Evolutionary conservation across 345 rosid genomes (phyloP), one percentile per base, ranked within the genome.

Genomic region (Populus davidiana): DNA sequence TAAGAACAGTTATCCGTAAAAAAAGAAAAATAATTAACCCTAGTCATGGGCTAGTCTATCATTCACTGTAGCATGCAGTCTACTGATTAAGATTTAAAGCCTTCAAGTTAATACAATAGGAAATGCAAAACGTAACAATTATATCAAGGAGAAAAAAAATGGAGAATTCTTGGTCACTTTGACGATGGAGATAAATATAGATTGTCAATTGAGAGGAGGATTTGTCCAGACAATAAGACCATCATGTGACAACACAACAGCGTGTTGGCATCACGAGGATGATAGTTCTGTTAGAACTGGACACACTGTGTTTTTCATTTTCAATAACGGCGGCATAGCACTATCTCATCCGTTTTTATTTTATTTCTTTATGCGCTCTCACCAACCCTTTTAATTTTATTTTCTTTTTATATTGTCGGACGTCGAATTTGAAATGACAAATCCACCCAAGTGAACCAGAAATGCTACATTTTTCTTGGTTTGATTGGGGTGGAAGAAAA

Each of bases 221-320:
- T 8, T 25, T 25, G 52, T 13, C 21, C 33, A 44, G 31, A 65
- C 27, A 52, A 21, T 5, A 79, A 61, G 31, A 67, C 72, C 56
- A 67, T 39, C 44, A 62, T 17, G 67, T 75, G 73, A 71, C 79
- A 67, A 47, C 74, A 75, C 54, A 13, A 13, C 17, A 31, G 20
- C 17, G 2, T 7, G 16, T 54, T 76, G 38, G 73, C 77, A 68
- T 56, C 50, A 71, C 52, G 50, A 36, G 29, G 73, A 12, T 31
- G 41, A 65, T 4, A 67, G 49, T 67, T 71, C 31, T 54, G 61
- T 14, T 71, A 5, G 49, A 50, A 56, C 5, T 29, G 50, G 74
- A 69, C 74, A 31, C 69, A 9, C 33, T 76, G n/a, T 39, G 25
- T 63, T 77, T 41, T 59, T 41, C 33, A 17, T 77, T 69, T n/a